Conservation (phyloP, 805 yeast species). For the Kuraishia hungarica region DNA sequence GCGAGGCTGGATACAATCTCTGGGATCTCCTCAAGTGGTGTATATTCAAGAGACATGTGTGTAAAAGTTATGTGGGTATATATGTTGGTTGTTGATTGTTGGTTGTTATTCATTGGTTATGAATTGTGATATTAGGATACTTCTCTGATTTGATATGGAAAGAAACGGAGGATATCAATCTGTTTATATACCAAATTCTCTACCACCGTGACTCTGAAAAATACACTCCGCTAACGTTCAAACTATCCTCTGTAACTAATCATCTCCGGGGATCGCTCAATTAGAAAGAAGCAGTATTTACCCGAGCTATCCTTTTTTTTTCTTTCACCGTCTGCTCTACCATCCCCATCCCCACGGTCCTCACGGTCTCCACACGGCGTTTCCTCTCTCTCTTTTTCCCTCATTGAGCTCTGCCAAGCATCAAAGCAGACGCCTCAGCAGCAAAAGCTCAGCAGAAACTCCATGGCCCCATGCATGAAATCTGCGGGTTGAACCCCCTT, state of each 20-base stretch:
- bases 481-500: not conserved
- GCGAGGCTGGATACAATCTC: conserved; percentile 32
- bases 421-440: not conserved
- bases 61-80: not conserved
- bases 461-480: not conserved
- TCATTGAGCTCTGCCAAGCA: not conserved
- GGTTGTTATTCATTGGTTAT: no score
- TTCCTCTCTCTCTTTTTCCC: not conserved
- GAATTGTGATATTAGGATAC: no score
- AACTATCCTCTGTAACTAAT: no score
- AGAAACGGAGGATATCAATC: not conserved
- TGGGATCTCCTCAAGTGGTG: conserved; percentile 42
- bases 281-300: not conserved
- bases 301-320: not conserved
- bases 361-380: no score
- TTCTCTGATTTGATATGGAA: not conserved
- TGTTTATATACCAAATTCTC: not conserved
- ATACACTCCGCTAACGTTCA: no score
- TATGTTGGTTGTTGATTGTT: no score
- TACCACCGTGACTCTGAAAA: no score
- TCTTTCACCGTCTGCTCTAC: no score
- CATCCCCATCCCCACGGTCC: no score
- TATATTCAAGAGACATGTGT: conserved; percentile 10
- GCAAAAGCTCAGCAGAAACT: not conserved
- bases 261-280: not conserved